Percentiles rank a stretch among this genome's conserved stretches.
These are phyloP conservation scores for Neurospora sublineolata DNA, from an alignment of 495 filamentous ascomycete genomes.

Conservation along the genomic window DNA sequence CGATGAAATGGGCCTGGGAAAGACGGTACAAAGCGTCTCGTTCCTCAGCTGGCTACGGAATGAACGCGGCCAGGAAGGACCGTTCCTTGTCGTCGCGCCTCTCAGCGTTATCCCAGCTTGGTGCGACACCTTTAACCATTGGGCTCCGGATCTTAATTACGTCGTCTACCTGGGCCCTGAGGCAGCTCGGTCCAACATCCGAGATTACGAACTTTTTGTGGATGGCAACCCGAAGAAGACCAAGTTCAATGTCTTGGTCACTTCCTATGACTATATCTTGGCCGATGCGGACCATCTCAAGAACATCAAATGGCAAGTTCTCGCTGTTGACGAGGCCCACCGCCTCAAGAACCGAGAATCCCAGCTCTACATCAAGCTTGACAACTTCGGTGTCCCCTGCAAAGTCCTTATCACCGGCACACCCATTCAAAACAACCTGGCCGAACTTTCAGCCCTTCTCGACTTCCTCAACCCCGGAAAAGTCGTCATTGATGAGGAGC, in stretches of 20 bases:
- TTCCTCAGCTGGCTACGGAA: conserved; percentile 98
- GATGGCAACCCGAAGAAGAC: conserved; percentile 71
- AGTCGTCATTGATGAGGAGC: conserved; percentile 74
- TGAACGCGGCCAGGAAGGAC: conserved; percentile 77
- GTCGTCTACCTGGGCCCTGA: conserved; percentile 90
- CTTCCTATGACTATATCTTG: conserved; percentile 90
- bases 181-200: conserved; percentile 66
- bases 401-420: conserved; percentile 93
- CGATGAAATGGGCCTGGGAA: conserved; percentile 97
- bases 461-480: conserved; percentile 91
- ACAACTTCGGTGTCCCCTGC: conserved; percentile 72
- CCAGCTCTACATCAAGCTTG: conserved; percentile 74
- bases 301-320: conserved; percentile 91
- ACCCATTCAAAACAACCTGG: conserved; percentile 91
- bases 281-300: conserved; percentile 65
- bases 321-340: conserved; percentile 94
- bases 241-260: conserved; percentile 92
- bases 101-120: conserved; percentile 93
- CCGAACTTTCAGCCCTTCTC: conserved; percentile 80
- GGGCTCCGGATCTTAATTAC: conserved; percentile 94
- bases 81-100: conserved; percentile 90
- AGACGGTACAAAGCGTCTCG: conserved; percentile 93
- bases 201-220: conserved; percentile 75
- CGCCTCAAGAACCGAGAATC: conserved; percentile 93
- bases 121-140: conserved; percentile 94